Base-by-base conservation (phyloP, 768 basidiomycete genomes). In the Multifurca ochricompacta region DNA sequence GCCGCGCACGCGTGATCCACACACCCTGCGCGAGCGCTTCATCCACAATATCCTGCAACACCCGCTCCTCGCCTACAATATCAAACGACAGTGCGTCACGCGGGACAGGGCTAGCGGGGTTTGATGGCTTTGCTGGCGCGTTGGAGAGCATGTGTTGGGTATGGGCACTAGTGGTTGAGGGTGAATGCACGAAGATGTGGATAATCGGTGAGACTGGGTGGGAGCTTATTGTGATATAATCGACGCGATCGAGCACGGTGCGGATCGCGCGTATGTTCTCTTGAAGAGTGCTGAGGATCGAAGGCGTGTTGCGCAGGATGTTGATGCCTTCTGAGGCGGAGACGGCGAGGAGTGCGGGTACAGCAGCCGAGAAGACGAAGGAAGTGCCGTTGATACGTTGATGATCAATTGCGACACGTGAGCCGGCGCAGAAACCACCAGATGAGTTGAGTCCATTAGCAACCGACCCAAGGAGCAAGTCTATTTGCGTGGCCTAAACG, bases 361-460 rank as follows among this genome's bases (percentile, higher is more conserved):
- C 83, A 2, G 95, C 83, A 16, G 96, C 96, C 1, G 95, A 96
- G 74, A 92, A 99, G 55, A 99, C 92, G 67, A 91, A 95, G 0
- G 92, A 83, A 3, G 91, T 84, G 14, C 90, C 91, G 67, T 98
- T 98, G 78, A 95, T 96, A 42, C 92, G 92, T 81, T 96, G 95
- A 65, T 99, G 95, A 59, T 90, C 81, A 21, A 91, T 81, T 28
- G 96, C 88, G 36, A 81, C 77, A 16, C 70, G 69, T 1, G 88
- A 86, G 23, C 96, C 96, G 3, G 91, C 91, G 64, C 95, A 98
- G 78, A 98, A 99, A 1, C 96, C 96, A 44, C 95, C 96, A 2
- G 78, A 77, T 1, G 94, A 81, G 55, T 80, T 81, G 18, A 98
- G 78, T 13, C 87, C 87, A 34, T 78, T 91, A 0, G 93, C 86